phyloP scores from a whole-genome alignment of 2,329 filamentous ascomycete genomes.

The Madurella fahalii region DNA sequence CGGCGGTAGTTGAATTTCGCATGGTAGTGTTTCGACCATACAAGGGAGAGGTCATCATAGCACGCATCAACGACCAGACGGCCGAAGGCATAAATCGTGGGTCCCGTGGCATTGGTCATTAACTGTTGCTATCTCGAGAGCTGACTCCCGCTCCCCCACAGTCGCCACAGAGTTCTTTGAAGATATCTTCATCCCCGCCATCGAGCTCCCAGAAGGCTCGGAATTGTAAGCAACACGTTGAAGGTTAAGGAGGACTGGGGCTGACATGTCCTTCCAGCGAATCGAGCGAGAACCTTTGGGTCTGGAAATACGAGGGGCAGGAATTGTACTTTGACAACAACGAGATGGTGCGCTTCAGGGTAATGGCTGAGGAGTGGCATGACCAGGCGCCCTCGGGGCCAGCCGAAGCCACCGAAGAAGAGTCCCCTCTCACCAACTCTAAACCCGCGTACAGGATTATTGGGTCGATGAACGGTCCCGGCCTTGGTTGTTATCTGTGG shows the following conservation, averaged over 20 bases:
- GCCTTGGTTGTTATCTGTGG: conserved; percentile 61
- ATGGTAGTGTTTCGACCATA: conserved; percentile 93
- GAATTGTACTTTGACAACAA: conserved; percentile 84
- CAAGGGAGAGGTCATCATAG: conserved; percentile 86
- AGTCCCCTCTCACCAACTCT: conserved; percentile 42
- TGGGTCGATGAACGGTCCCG: conserved; percentile 60
- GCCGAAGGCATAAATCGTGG: conserved; percentile 67
- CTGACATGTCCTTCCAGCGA: conserved; percentile 48
- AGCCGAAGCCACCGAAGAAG: conserved; percentile 44
- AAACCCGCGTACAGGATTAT: conserved; percentile 69
- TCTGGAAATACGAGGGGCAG: conserved; percentile 73
- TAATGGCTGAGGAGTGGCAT: conserved; percentile 85
- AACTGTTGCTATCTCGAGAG: not conserved
- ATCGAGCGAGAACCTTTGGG: conserved; percentile 72
- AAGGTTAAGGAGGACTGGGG: not conserved
- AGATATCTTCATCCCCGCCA: conserved; percentile 76
- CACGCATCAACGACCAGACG: conserved; percentile 72
- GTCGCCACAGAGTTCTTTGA: conserved; percentile 90
- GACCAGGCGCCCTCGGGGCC: conserved; percentile 76
- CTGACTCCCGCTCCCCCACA: conserved; percentile 28
- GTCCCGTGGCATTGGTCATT: conserved; percentile 24
- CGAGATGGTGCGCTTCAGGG: conserved; percentile 80
- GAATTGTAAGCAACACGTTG: conserved; percentile 59
- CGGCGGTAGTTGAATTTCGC: conserved; percentile 73
- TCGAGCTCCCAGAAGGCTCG: conserved; percentile 69